These are phyloP conservation scores for Sclerotinia sclerotiorum DNA, from an alignment of 2,329 filamentous ascomycete species.

Conservation along the genomic window DNA sequence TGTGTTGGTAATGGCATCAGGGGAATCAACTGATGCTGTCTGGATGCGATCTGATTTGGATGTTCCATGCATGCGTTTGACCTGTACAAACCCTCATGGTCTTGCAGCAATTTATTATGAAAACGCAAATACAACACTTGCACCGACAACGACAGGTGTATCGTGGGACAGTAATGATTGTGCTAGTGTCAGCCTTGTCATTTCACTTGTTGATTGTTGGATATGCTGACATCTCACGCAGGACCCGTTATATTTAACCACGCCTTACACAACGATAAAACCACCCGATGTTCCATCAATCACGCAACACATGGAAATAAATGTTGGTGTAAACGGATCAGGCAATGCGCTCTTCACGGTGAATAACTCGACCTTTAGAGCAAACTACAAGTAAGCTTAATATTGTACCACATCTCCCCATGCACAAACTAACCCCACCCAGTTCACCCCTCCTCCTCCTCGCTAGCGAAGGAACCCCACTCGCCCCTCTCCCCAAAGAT, in stretches of 20 bases:
- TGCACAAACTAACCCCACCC: not conserved
- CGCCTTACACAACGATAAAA: slow-evolving; percentile 1
- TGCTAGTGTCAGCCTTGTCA: slow-evolving; percentile 15
- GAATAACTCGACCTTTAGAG: slow-evolving; percentile 20
- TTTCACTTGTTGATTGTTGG: not conserved
- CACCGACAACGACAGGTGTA: slow-evolving; percentile 18
- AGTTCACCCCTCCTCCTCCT: slow-evolving; percentile 43
- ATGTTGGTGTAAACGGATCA: slow-evolving; percentile 16
- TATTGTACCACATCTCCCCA: no score
- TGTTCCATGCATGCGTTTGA: slow-evolving; percentile 46
- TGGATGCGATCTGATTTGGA: slow-evolving; percentile 59
- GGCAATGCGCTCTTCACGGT: slow-evolving; percentile 16
- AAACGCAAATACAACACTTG: slow-evolving; percentile 11
- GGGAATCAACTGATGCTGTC: slow-evolving; percentile 49
- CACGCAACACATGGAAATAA: slow-evolving; percentile 21
- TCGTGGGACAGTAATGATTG: slow-evolving; percentile 23
- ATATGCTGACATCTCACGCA: slow-evolving; percentile 1
- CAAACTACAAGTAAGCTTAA: slow-evolving; percentile 20
- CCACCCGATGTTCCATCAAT: slow-evolving; percentile 19
- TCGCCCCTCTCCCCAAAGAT: slow-evolving; percentile 47
- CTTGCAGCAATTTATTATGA: slow-evolving; percentile 52
- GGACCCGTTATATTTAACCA: slow-evolving; percentile 19
- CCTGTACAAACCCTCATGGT: slow-evolving; percentile 49
- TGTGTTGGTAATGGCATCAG: slow-evolving; percentile 50
- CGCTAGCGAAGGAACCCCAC: slow-evolving; percentile 46